These are phyloP conservation scores for Leccinum glutinopallens DNA, from an alignment of 1,284 basidiomycete species.

Conservation along the genomic window DNA sequence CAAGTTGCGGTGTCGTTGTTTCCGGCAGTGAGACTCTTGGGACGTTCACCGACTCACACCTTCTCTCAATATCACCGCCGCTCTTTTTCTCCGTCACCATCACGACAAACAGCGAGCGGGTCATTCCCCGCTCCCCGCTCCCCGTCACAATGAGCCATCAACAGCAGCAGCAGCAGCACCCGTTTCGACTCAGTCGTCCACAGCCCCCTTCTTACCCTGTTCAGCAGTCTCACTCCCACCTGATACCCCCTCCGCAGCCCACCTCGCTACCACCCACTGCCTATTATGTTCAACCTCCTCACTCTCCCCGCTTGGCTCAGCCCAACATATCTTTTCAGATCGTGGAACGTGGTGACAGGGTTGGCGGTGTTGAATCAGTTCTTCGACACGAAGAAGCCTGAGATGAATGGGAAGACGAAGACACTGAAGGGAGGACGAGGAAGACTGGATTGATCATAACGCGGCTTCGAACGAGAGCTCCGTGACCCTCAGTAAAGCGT, in stretches of 20 bases:
- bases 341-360: conserved; percentile 65
- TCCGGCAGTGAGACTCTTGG: no score
- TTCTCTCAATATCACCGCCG: conserved; percentile 19
- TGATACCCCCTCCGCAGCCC: conserved; percentile 24
- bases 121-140: not conserved
- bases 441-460: no score
- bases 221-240: conserved; percentile 33
- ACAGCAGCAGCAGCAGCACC: conserved; percentile 43
- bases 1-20: not conserved
- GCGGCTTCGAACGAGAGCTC: no score
- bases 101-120: conserved; percentile 11
- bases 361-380: no score
- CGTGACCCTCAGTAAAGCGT: no score
- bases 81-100: conserved; percentile 22
- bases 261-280: conserved; percentile 31
- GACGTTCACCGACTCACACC: not conserved
- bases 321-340: conserved; percentile 68
- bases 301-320: conserved; percentile 30
- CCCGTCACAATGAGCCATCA: conserved; percentile 43
- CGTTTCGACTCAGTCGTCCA: conserved; percentile 48
- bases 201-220: conserved; percentile 31
- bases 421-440: no score
- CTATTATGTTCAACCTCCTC: conserved; percentile 28
- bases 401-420: no score
- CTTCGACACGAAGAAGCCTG: no score